These are phyloP conservation scores for Pseudocercospora macadamiae DNA, from an alignment of 2,329 filamentous ascomycete genomes.

Conservation along the genomic window DNA sequence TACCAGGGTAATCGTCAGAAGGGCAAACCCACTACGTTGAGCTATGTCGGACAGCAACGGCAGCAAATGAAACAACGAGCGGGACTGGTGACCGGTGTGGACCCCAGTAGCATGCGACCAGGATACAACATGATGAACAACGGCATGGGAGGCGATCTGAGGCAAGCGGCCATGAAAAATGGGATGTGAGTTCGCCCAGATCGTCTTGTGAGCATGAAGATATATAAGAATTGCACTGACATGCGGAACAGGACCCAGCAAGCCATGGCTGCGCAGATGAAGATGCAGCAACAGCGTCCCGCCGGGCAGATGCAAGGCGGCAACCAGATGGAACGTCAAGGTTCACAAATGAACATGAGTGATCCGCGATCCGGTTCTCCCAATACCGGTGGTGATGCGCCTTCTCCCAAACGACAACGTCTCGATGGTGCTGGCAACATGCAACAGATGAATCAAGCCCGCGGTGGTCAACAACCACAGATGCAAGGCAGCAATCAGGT, in stretches of 20 bases:
- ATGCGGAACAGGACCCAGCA: slow-evolving; percentile 32
- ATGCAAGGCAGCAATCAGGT: slow-evolving; percentile 38
- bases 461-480: slow-evolving; percentile 36
- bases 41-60: slow-evolving; percentile 61
- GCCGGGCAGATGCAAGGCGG: slow-evolving; percentile 61
- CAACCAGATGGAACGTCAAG: slow-evolving; percentile 82
- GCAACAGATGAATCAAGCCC: slow-evolving; percentile 64
- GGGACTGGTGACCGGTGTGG: slow-evolving; percentile 72
- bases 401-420: slow-evolving; percentile 87
- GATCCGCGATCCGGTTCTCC: slow-evolving; percentile 80
- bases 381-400: slow-evolving; percentile 69
- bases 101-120: slow-evolving; percentile 49
- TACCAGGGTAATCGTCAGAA: slow-evolving; percentile 75
- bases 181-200: slow-evolving; percentile 25
- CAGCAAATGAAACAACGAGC: slow-evolving; percentile 70
- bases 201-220: neutral
- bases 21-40: slow-evolving; percentile 55
- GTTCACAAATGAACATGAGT: slow-evolving; percentile 83
- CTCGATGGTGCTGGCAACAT: slow-evolving; percentile 67
- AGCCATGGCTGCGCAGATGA: slow-evolving; percentile 46
- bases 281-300: slow-evolving; percentile 65
- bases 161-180: slow-evolving; percentile 29
- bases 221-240: slow-evolving; percentile 2
- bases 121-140: slow-evolving; percentile 27
- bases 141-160: slow-evolving; percentile 24